phyloP scores from a whole-genome alignment of 768 basidiomycete genomes.

The Phlebiopsis gigantea region DNA sequence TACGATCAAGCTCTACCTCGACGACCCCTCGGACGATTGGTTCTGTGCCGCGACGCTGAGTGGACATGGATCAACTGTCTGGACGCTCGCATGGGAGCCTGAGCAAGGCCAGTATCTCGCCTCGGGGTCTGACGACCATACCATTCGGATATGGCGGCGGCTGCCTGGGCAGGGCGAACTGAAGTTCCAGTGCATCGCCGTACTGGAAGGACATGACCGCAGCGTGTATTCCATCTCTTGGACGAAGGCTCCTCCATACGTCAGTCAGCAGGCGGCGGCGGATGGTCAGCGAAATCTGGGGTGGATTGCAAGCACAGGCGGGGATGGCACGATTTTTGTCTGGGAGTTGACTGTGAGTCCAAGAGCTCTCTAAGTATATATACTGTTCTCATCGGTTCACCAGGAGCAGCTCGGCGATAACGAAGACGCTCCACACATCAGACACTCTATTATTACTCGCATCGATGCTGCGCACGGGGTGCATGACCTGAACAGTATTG shows the following conservation, averaged over 20 bases:
- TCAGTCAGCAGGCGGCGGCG: conserved; percentile 21
- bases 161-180: conserved; percentile 35
- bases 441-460: conserved; percentile 46
- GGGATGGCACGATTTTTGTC: conserved; percentile 79
- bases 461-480: conserved; percentile 71
- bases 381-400: neutral
- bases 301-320: conserved; percentile 79
- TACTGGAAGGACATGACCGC: conserved; percentile 62
- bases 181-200: conserved; percentile 57
- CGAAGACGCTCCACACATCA: conserved; percentile 24
- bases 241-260: conserved; percentile 34
- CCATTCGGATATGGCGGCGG: conserved; percentile 82
- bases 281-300: conserved; percentile 45
- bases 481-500: conserved; percentile 78
- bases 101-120: conserved; percentile 79
- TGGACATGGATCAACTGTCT: conserved; percentile 86
- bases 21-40: conserved; percentile 96
- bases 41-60: conserved; percentile 76
- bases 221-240: conserved; percentile 81
- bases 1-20: conserved; percentile 87
- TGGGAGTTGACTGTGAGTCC: conserved; percentile 58
- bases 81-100: conserved; percentile 76
- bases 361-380: neutral
- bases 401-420: conserved; percentile 11
- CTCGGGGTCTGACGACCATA: conserved; percentile 80